Conservation (phyloP, 257 asterid species). For the Fraxinus excelsior region DNA sequence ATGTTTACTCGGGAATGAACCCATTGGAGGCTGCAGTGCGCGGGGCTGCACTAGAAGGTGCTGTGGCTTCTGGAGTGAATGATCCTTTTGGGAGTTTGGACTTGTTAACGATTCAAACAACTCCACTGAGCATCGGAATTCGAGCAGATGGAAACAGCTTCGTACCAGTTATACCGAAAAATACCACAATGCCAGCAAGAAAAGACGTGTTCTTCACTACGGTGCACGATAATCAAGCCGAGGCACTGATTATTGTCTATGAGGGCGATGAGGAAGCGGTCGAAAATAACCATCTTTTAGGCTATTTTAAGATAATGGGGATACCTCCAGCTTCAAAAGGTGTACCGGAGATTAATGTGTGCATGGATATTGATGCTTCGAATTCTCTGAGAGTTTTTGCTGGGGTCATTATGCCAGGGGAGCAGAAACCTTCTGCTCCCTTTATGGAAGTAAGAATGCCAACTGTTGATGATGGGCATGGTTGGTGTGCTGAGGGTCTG, state of each 20-base stretch:
- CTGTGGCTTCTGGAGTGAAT: conserved; percentile 69
- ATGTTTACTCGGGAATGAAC: conserved; percentile 51
- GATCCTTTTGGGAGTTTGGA: conserved; percentile 82
- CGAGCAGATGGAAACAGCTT: conserved; percentile 59
- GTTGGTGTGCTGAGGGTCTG: conserved; percentile 84
- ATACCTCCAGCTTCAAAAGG: conserved; percentile 81
- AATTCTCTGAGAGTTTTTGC: conserved; percentile 63
- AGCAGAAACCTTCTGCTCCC: conserved; percentile 41
- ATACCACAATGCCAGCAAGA: conserved; percentile 65
- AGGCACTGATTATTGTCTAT: conserved; percentile 72
- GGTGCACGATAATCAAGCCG: conserved; percentile 63
- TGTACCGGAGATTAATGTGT: conserved; percentile 67
- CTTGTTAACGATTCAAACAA: conserved; percentile 68
- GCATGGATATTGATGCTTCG: conserved; percentile 74
- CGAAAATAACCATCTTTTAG: conserved; percentile 71
- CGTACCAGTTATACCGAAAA: conserved; percentile 57
- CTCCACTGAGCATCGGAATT: conserved; percentile 70
- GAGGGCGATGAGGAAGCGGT: conserved; percentile 58
- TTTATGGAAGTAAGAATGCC: conserved; percentile 89
- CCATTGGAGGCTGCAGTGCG: conserved; percentile 80
- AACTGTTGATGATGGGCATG: conserved; percentile 80
- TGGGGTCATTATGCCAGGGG: conserved; percentile 56
- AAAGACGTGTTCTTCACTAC: conserved; percentile 67
- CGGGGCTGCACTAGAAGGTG: conserved; percentile 91
- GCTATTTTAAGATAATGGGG: conserved; percentile 66